Evolutionary conservation across 805 yeast genomes (phyloP), one percentile per base, ranked within the genome.

Genomic region (Lachancea quebecensis): DNA sequence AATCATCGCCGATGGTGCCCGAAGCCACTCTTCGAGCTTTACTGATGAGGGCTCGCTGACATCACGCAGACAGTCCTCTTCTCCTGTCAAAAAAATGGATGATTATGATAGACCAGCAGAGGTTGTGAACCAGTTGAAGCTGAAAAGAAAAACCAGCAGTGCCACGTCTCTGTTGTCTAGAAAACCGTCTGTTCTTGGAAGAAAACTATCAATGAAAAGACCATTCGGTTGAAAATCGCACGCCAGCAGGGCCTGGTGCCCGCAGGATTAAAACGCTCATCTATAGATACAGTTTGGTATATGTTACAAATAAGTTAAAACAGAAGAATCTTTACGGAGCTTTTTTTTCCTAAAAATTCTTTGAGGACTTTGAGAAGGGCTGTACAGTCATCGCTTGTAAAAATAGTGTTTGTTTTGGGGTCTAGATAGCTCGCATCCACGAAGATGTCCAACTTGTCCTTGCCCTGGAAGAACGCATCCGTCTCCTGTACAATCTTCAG

Each of bases 71-170:
- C 16, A 43, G 31, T 14, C 18, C n/a, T 39, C 43, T 10, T 43
- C 41, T 14, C 51, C 36, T 14, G 46, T 40, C 11, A 42, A 36
- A 36, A 32, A 17, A 53, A 65, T 69, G 64, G 65, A 60, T 38
- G 72, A 69, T 41, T 68, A 63, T 50, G 72, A 69, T 44, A 66
- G 55, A 29, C 71, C 69, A 1, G 71, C 70, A 0, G 65, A 66
- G 31, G 67, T 59, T 16, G 64, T 66, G 2, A 65, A 65, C 39
- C 59, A 61, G 1, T 41, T 67, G 36, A 67, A 64, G 48, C 66
- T 63, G 17, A 60, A 55, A 36, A 59, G 59, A 28, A 66, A 62
- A 32, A 51, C 68, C 4, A 56, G 66, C 15, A 49, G 54, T 9
- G 48, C 66, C 21, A 59, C 67, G 6, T 49, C 64, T 30, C 60